Evolutionary conservation across 768 basidiomycete genomes (phyloP).

Genomic region (Hydnomerulius pinastri): DNA sequence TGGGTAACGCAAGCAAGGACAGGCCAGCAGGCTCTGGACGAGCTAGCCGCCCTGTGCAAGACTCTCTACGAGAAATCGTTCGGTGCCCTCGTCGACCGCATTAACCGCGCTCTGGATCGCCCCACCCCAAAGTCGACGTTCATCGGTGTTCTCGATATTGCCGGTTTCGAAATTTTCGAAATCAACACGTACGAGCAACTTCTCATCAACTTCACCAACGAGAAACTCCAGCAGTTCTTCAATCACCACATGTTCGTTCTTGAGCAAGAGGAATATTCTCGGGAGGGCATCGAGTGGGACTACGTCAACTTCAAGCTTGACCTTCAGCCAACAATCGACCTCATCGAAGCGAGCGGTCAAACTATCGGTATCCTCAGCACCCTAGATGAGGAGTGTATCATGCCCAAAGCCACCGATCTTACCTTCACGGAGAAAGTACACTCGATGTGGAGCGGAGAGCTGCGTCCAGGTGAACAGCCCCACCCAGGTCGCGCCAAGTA

Average conservation of each 20-base stretch:
- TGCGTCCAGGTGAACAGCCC: constrained; percentile 43
- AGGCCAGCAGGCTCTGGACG: constrained; percentile 88
- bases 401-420: constrained; percentile 96
- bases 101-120: constrained; percentile 92
- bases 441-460: constrained; percentile 61
- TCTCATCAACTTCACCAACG: constrained; percentile 98
- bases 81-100: constrained; percentile 88
- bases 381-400: constrained; percentile 98
- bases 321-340: constrained; percentile 96
- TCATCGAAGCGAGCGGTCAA: constrained; percentile 79
- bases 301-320: constrained; percentile 98
- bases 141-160: constrained; percentile 98
- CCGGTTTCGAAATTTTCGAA: constrained; percentile 97
- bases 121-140: constrained; percentile 91
- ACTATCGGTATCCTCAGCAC: constrained; percentile 89
- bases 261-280: constrained; percentile 97
- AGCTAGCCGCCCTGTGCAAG: constrained; percentile 89
- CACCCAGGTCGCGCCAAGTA: constrained; percentile 87
- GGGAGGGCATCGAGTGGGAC: constrained; percentile 97
- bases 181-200: constrained; percentile 96
- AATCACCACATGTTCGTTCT: constrained; percentile 99
- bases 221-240: constrained; percentile 97
- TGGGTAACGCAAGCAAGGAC: constrained; percentile 96
- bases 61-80: constrained; percentile 98
- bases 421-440: constrained; percentile 95